Percentiles rank a stretch among this genome's conserved stretches.
Conservation (phyloP, 495 filamentous ascomycete genomes). For the Schizothecium vesticola region DNA sequence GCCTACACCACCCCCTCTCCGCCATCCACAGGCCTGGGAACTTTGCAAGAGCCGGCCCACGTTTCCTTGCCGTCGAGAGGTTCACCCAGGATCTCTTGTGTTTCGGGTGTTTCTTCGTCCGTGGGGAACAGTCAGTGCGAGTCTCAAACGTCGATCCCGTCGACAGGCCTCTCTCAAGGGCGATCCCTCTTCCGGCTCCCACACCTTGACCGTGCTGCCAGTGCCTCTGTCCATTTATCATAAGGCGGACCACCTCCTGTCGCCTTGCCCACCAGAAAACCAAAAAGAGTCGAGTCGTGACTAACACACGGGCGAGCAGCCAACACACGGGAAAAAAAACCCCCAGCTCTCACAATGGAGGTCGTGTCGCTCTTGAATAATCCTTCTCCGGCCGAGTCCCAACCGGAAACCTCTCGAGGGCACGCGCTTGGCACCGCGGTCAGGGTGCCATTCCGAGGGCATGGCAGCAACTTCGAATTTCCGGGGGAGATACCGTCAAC, state of each 20-base stretch:
- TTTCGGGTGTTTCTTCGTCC: slow-evolving; percentile 27
- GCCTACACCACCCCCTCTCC: not conserved
- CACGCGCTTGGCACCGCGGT: too few species aligned
- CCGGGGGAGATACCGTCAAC: not conserved
- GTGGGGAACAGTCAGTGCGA: slow-evolving; percentile 30
- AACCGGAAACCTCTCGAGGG: too few species aligned
- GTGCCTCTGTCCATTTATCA: not conserved
- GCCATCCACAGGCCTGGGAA: not conserved
- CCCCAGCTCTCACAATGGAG: not conserved
- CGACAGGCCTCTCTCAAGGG: slow-evolving; percentile 15
- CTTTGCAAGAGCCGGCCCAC: not conserved
- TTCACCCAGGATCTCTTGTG: slow-evolving; percentile 19
- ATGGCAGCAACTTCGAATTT: not conserved
- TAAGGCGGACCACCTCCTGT: slow-evolving; percentile 26
- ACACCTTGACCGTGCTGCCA: not conserved
- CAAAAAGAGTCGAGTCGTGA: not conserved
- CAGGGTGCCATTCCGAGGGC: not conserved
- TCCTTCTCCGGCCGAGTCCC: too few species aligned
- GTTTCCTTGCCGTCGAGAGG: not conserved
- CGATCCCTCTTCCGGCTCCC: not conserved
- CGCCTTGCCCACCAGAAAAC: not conserved
- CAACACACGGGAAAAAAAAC: not conserved
- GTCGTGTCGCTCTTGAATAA: not conserved
- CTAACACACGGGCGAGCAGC: not conserved
- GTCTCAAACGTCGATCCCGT: slow-evolving; percentile 33